Evolutionary conservation across 495 filamentous ascomycete genomes (phyloP).

Genomic region (Aspergillus incahuasiensis): DNA sequence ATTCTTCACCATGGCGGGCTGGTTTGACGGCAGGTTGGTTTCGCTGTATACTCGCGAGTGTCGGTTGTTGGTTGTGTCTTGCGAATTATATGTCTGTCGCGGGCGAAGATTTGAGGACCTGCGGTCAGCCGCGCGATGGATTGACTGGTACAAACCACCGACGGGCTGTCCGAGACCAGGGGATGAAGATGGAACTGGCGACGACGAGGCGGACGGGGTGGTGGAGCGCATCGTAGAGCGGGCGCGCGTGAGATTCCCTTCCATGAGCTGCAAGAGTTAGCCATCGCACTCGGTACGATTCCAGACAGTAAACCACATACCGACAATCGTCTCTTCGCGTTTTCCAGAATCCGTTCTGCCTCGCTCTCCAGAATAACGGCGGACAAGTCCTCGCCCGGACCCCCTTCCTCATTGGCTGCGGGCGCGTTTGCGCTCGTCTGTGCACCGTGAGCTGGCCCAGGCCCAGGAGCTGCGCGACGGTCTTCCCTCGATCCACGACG

Average conservation of each 20-base stretch:
- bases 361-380: slow-evolving; percentile 71
- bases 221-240: slow-evolving; percentile 65
- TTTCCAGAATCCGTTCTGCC: slow-evolving; percentile 83
- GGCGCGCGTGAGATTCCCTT: slow-evolving; percentile 78
- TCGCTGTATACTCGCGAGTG: slow-evolving; percentile 56
- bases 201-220: slow-evolving; percentile 50
- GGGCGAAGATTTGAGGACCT: slow-evolving; percentile 32
- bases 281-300: not conserved
- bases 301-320: slow-evolving; percentile 47
- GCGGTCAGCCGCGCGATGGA: slow-evolving; percentile 36
- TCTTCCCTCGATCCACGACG: slow-evolving; percentile 10
- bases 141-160: slow-evolving; percentile 40
- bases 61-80: slow-evolving; percentile 39
- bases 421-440: slow-evolving; percentile 11
- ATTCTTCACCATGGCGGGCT: slow-evolving; percentile 24
- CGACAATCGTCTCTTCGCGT: slow-evolving; percentile 81
- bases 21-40: slow-evolving; percentile 45
- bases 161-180: slow-evolving; percentile 32
- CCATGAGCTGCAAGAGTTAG: slow-evolving; percentile 66
- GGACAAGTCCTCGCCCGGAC: slow-evolving; percentile 52
- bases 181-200: slow-evolving; percentile 32
- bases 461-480: not conserved
- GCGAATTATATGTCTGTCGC: slow-evolving; percentile 33
- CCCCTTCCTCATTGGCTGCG: slow-evolving; percentile 25
- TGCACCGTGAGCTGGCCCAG: slow-evolving; percentile 9